A percentile compares a stretch with the other conserved stretches of the same genome.
Conservation (phyloP, 2,329 filamentous ascomycete species). For the Pezicula carpinea region DNA sequence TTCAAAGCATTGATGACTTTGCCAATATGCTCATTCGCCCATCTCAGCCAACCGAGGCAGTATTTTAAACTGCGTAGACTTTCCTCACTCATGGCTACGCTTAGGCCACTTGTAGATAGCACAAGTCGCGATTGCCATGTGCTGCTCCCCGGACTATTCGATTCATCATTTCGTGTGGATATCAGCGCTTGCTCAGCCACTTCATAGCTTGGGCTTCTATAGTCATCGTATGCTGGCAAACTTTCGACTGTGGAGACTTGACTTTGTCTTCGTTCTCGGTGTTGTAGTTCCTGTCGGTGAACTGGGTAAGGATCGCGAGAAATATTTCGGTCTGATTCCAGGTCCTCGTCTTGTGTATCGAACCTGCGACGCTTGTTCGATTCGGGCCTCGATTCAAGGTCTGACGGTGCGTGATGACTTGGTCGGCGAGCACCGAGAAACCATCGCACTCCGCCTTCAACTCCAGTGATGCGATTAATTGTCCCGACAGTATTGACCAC, state of each 20-base stretch:
- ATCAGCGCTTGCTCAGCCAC: slow-evolving; percentile 42
- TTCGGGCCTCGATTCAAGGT: slow-evolving; percentile 41
- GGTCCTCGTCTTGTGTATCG: slow-evolving; percentile 37
- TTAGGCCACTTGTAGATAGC: slow-evolving; percentile 85
- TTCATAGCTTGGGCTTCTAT: slow-evolving; percentile 70
- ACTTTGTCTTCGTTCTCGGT: slow-evolving; percentile 23
- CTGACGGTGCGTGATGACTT: slow-evolving; percentile 30
- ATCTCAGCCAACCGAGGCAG: slow-evolving; percentile 74
- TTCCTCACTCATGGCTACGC: slow-evolving; percentile 86
- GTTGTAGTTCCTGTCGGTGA: slow-evolving; percentile 22
- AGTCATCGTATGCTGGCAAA: slow-evolving; percentile 79
- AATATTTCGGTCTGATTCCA: slow-evolving; percentile 27
- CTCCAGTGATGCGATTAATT: slow-evolving; percentile 78
- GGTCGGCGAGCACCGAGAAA: slow-evolving; percentile 58
- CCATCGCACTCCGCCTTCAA: slow-evolving; percentile 82
- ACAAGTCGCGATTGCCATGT: slow-evolving; percentile 81
- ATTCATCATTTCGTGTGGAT: slow-evolving; percentile 27
- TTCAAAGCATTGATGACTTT: slow-evolving; percentile 71
- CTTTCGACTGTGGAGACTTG: slow-evolving; percentile 56
- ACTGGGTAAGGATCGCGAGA: slow-evolving; percentile 25
- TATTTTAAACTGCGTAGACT: slow-evolving; percentile 80
- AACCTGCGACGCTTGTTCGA: slow-evolving; percentile 58
- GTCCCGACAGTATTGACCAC: slow-evolving; percentile 82
- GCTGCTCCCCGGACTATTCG: slow-evolving; percentile 21
- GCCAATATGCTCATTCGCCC: slow-evolving; percentile 77